Evolutionary conservation across 1,139 yeast genomes (phyloP).

Genomic region (Pichia norvegensis): DNA sequence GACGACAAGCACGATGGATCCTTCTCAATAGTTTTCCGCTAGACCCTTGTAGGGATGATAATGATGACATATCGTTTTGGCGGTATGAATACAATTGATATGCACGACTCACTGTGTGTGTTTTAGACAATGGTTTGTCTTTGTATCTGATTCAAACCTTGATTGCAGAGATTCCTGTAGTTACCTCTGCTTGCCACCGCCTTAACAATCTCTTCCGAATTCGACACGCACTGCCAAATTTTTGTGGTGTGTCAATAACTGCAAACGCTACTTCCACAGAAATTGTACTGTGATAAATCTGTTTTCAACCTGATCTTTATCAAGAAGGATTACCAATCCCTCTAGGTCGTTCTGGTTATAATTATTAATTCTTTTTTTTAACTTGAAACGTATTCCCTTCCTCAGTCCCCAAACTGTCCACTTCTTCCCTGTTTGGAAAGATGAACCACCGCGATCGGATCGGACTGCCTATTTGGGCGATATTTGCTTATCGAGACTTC

Average conservation of each 20-base stretch:
- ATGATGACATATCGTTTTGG: constrained; percentile 22
- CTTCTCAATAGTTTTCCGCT: constrained; percentile 56
- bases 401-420: not conserved
- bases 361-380: no score
- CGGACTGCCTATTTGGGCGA: not conserved
- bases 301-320: no score
- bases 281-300: no score
- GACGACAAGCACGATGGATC: constrained; percentile 83
- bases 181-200: not conserved
- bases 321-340: no score
- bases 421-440: not conserved
- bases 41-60: constrained; percentile 30
- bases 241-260: not conserved
- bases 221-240: not conserved
- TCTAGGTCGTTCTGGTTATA: no score
- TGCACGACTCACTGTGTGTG: constrained; percentile 1
- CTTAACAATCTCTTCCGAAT: not conserved
- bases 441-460: not conserved
- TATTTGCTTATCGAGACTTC: not conserved
- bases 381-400: no score
- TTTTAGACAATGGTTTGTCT: not conserved
- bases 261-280: not conserved
- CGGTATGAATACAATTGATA: constrained; percentile 1
- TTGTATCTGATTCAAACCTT: not conserved
- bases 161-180: not conserved